Conservation (phyloP, 1,284 basidiomycete genomes). For the Polyporus tsugae region DNA sequence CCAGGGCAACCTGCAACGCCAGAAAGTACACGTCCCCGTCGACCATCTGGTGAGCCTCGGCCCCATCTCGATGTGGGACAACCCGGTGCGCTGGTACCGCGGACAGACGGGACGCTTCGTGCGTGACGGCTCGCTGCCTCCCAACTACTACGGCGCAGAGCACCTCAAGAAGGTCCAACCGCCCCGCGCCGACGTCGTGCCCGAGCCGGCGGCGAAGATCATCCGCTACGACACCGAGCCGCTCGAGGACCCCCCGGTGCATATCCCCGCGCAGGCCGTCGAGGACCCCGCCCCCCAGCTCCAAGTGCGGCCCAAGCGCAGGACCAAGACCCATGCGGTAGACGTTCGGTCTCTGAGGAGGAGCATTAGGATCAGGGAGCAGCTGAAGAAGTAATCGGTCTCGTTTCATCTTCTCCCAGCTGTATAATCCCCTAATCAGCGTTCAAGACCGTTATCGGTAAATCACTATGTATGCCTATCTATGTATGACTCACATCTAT, state of each 20-base stretch:
- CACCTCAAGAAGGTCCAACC: slow-evolving; percentile 1
- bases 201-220: neutral
- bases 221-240: slow-evolving; percentile 21
- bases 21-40: neutral
- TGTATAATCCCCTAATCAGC: neutral
- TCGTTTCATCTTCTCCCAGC: neutral
- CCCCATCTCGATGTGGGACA: neutral
- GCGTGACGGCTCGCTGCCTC: slow-evolving; percentile 25
- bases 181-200: neutral
- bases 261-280: too few species aligned
- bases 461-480: neutral
- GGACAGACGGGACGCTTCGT: neutral
- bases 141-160: slow-evolving; percentile 11
- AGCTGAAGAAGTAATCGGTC: neutral
- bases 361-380: neutral
- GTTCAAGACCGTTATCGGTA: neutral
- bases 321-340: neutral
- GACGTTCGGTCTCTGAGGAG: neutral
- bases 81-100: slow-evolving; percentile 6
- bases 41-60: neutral
- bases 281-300: neutral
- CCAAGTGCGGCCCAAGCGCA: neutral
- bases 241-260: neutral
- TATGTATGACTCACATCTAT: neutral
- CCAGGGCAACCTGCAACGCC: neutral